A percentile compares a stretch with the other conserved stretches of the same genome.
phyloP scores from a whole-genome alignment of 768 basidiomycete species.

The Rhodocollybia butyracea region DNA sequence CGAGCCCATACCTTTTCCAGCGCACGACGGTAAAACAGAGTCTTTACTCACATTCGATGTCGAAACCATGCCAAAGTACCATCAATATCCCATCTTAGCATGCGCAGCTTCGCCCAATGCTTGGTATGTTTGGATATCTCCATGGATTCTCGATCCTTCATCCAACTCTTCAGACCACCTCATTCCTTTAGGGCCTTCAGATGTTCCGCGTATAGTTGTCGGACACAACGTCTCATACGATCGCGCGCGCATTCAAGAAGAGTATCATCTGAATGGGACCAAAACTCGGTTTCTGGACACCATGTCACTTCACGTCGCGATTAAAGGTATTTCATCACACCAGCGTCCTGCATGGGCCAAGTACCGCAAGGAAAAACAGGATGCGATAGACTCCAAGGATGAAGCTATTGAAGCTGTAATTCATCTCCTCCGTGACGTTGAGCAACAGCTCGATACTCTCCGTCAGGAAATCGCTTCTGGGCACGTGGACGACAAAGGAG shows the following conservation, averaged over 20 bases:
- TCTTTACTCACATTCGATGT: slow-evolving; percentile 88
- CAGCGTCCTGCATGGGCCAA: slow-evolving; percentile 93
- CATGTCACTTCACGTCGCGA: slow-evolving; percentile 91
- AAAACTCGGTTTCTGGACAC: slow-evolving; percentile 88
- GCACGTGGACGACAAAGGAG: slow-evolving; percentile 40
- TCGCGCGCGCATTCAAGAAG: slow-evolving; percentile 75
- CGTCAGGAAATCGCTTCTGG: slow-evolving; percentile 24
- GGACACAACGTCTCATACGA: slow-evolving; percentile 98
- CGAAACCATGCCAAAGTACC: slow-evolving; percentile 84
- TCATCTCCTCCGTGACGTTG: slow-evolving; percentile 36
- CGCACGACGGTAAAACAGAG: slow-evolving; percentile 61
- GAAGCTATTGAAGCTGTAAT: slow-evolving; percentile 63
- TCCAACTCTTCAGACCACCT: slow-evolving; percentile 58
- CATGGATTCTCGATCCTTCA: slow-evolving; percentile 77
- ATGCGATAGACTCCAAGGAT: slow-evolving; percentile 48
- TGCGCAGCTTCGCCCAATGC: slow-evolving; percentile 77
- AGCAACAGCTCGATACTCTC: slow-evolving; percentile 40
- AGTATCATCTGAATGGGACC: slow-evolving; percentile 70
- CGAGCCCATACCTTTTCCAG: slow-evolving; percentile 67
- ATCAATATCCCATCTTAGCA: slow-evolving; percentile 84
- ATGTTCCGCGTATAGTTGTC: slow-evolving; percentile 62
- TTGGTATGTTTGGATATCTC: slow-evolving; percentile 97
- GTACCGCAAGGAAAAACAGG: slow-evolving; percentile 68
- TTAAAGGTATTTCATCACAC: slow-evolving; percentile 90
- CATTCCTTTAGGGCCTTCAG: slow-evolving; percentile 64